Evolutionary conservation across 164 flowering plant genomes (phyloP).

Genomic region (Hamamelis virginiana): DNA sequence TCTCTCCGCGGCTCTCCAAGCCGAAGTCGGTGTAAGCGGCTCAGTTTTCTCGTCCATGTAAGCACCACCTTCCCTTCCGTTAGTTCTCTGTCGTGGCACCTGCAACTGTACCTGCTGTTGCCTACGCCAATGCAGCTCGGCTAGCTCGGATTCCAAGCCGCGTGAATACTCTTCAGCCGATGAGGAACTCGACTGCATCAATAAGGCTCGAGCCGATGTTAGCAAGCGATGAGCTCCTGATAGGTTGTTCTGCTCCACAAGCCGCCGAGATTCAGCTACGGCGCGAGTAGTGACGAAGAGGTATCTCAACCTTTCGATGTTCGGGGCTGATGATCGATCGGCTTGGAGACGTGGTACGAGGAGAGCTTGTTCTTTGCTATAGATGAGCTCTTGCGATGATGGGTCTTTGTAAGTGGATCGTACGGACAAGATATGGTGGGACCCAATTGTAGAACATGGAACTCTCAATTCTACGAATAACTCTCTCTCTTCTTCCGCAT

Average conservation of each 20-base stretch:
- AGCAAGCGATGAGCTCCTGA: slow-evolving; percentile 47
- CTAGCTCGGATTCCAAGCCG: slow-evolving; percentile 53
- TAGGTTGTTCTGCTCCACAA: slow-evolving; percentile 39
- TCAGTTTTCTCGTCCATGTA: slow-evolving; percentile 60
- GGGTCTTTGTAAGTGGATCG: slow-evolving; percentile 46
- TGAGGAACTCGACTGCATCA: slow-evolving; percentile 27
- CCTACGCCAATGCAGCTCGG: slow-evolving; percentile 39
- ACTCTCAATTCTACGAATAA: slow-evolving; percentile 54
- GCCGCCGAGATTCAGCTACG: slow-evolving; percentile 48
- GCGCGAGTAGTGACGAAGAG: slow-evolving; percentile 55
- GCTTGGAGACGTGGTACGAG: slow-evolving; percentile 39
- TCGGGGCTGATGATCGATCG: slow-evolving; percentile 35
- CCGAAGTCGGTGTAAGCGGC: slow-evolving; percentile 92
- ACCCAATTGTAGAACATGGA: slow-evolving; percentile 33
- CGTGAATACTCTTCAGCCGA: slow-evolving; percentile 38
- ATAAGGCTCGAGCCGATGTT: slow-evolving; percentile 48
- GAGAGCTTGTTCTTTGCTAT: slow-evolving; percentile 32
- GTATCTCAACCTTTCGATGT: slow-evolving; percentile 43
- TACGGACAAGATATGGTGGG: slow-evolving; percentile 50
- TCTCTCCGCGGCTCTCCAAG: slow-evolving; percentile 94
- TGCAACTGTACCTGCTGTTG: slow-evolving; percentile 14
- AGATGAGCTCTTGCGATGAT: slow-evolving; percentile 27
- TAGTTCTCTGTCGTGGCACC: slow-evolving; percentile 9
- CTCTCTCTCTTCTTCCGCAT: slow-evolving; percentile 56
- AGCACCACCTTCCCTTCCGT: slow-evolving; percentile 6